Evolutionary conservation across 2,329 filamentous ascomycete species (phyloP), one percentile per base, ranked within the genome.

Genomic region (Penicillium vulpinum): DNA sequence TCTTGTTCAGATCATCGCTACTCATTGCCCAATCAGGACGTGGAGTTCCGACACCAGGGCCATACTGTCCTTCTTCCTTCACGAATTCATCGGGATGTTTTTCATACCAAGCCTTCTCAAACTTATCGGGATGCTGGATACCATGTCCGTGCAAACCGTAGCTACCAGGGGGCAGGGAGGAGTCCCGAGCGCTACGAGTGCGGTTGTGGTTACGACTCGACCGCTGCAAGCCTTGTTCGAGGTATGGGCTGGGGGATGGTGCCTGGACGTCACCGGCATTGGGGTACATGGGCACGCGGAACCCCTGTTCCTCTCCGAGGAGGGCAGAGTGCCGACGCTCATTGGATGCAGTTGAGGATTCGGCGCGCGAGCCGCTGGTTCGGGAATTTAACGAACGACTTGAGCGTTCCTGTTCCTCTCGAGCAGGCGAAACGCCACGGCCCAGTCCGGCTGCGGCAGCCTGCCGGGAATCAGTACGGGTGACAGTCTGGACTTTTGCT

Each of bases 191-290:
- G 73, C 91, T 95, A 58, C 84, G 85, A 75, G 85, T 91, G 61
- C 91, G 87, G 51, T 82, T 79, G 69, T 92, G 89, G 59, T 86
- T 76, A 62, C 80, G 82, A 59, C 80, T 80, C 64, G 75, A 62
- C 59, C 74, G 71, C 71, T 81, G 70, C 13, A 70, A 69, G 36
- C 79, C 80, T 62, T 85, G 72, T 21, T 76, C 70, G 46, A 72
- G 68, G 57, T 75, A 78, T 9, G 87, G 88, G 2, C 86, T 84
- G 1, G 92, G 92, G 2, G 92, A 94, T 2, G 94, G 94, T 15
- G 94, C 94, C 77, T 99, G 94, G 10, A 97, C 94, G 72, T 97
- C 93, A 60, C 94, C 94, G 41, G 94, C 90, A 72, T 94, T 86
- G 51, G 88, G 89, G 71, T 94, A 89, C 90, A 99, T 94, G 48